Evolutionary conservation across 2,329 filamentous ascomycete genomes (phyloP).

Genomic region (Diaporthe vaccinii): DNA sequence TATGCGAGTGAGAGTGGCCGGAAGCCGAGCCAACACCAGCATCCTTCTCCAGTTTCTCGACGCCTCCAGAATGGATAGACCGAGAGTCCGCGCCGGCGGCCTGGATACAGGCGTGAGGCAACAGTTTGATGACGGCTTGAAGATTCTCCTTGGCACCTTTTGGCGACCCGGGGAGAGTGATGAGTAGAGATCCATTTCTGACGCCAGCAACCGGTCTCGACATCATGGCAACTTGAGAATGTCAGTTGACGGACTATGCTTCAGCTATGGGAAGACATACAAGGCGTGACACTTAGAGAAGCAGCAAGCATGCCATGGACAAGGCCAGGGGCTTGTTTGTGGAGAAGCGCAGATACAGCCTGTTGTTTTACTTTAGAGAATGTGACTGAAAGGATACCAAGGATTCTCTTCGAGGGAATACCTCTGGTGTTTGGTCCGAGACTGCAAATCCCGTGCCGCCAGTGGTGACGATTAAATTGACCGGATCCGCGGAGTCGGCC

Average conservation of each 20-base stretch:
- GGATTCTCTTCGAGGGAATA: conserved; percentile 51
- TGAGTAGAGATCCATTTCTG: conserved; percentile 82
- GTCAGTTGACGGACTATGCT: conserved; percentile 42
- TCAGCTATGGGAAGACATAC: conserved; percentile 65
- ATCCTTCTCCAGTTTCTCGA: conserved; percentile 86
- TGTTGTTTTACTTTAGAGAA: conserved; percentile 52
- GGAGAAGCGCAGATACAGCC: conserved; percentile 83
- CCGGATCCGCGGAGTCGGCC: conserved; percentile 72
- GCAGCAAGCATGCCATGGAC: conserved; percentile 95
- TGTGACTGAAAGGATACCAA: too few species aligned
- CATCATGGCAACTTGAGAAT: conserved; percentile 89
- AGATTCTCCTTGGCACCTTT: conserved; percentile 97
- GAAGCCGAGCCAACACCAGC: conserved; percentile 69
- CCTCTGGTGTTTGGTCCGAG: conserved; percentile 90
- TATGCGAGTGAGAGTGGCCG: conserved; percentile 48
- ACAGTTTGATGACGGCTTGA: conserved; percentile 86
- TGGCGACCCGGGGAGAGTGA: conserved; percentile 93
- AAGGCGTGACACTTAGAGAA: conserved; percentile 89
- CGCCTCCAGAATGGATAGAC: conserved; percentile 81
- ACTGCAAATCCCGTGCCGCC: conserved; percentile 94
- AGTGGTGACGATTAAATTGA: conserved; percentile 88
- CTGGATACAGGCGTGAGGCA: conserved; percentile 95
- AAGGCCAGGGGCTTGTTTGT: conserved; percentile 88
- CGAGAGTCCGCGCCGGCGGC: conserved; percentile 87
- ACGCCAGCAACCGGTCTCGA: conserved; percentile 92